Evolutionary conservation across 495 filamentous ascomycete genomes (phyloP), one percentile per base, ranked within the genome.

Genomic region (Talaromyces proteolyticus): DNA sequence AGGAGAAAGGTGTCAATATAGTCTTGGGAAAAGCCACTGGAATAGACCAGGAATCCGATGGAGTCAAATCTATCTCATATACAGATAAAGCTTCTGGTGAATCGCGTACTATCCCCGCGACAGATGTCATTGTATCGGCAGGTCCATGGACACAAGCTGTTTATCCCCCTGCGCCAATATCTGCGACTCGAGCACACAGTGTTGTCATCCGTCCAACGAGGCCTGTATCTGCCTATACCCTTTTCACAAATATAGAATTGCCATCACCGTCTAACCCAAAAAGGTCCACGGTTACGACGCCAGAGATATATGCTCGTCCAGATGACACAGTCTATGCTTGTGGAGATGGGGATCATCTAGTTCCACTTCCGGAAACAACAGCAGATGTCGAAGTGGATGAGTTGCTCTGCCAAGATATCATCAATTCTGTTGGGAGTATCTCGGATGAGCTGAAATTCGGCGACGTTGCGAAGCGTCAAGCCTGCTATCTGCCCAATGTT

Each of bases 301-400:
- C 93, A 2, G 93, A 98, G 67, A 93, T 98, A 55, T 97, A 97
- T 63, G 86, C 92, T 12, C 80, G 93, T 3, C 91, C 92, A 0
- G 83, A 87, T 58, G 78, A 87, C 41, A 91, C 94, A 54, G 88
- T 95, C 36, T 98, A 97, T 63, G 89, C 88, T 23, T 98, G 93
- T 61, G 88, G 93, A 36, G 90, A 95, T 61, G 89, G 91, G 40
- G 94, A 98, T 61, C 77, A 75, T 21, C 60, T 69, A 6, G 78
- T 88, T 3, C 86, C 89, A 0, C 74, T 98, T 5, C 93, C 93
- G 0, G 74, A 77, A 19, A 82, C 85, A 2, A 84, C 87, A 7
- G 86, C 87, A 48, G 76, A 85, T 17, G 93, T 98, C 11, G 70
- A 87, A 57, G 81, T 85, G 42, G 91, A 96, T 62, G 72, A 79